phyloP scores from a whole-genome alignment of 2,329 filamentous ascomycete species.

The Lasiodiplodia citricola region DNA sequence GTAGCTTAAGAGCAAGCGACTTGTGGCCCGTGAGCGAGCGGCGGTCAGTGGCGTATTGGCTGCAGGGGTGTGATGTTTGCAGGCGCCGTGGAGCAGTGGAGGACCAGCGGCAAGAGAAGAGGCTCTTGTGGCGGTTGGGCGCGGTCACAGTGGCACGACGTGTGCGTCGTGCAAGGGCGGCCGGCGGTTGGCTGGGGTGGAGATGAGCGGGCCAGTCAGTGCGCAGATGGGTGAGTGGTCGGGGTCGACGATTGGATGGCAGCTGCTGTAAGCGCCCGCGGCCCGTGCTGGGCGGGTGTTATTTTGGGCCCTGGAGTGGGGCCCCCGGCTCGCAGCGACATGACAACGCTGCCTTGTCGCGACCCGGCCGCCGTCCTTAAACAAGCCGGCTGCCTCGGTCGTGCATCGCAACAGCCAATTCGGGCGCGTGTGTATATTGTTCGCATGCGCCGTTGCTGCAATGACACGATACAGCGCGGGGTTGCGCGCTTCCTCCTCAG shows the following conservation, averaged over 20 bases:
- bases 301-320: constrained; percentile 18
- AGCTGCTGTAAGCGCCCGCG: constrained; percentile 23
- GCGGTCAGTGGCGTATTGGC: constrained; percentile 23
- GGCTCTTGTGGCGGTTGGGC: constrained; percentile 20
- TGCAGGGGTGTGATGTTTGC: constrained; percentile 8
- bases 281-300: constrained; percentile 16
- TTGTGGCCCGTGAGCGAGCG: constrained; percentile 14
- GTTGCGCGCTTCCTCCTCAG: not conserved
- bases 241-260: constrained; percentile 7
- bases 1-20: constrained; percentile 11
- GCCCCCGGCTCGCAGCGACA: not conserved
- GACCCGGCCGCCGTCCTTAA: not conserved
- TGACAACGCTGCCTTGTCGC: not conserved
- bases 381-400: constrained; percentile 12
- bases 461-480: constrained; percentile 14
- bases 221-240: not conserved
- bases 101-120: constrained; percentile 21
- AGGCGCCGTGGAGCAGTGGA: not conserved
- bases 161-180: constrained; percentile 7
- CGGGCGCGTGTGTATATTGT: constrained; percentile 19
- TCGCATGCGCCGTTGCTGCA: constrained; percentile 1
- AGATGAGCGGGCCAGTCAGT: constrained; percentile 13
- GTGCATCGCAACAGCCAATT: constrained; percentile 10
- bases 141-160: constrained; percentile 16
- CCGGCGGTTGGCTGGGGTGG: constrained; percentile 1